These are phyloP conservation scores for Solanum verrucosum DNA, from an alignment of 257 asterid genomes.

Conservation along the genomic window DNA sequence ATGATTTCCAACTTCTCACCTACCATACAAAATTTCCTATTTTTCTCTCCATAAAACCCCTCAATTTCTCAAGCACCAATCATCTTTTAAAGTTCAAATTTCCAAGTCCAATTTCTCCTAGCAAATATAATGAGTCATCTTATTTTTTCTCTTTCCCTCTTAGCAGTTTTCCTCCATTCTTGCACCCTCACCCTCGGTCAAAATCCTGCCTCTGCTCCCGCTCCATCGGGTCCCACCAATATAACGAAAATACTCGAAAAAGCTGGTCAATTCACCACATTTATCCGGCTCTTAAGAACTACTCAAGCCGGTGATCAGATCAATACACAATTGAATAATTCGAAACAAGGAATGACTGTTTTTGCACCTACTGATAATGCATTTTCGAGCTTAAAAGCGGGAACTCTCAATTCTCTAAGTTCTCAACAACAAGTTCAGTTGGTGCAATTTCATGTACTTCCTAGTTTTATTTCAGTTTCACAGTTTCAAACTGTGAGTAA, in stretches of 20 bases:
- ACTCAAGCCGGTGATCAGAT: slow-evolving; percentile 70
- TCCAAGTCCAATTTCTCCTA: not conserved
- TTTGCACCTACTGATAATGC: slow-evolving; percentile 81
- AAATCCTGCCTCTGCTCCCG: slow-evolving; percentile 39
- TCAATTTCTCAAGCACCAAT: not conserved
- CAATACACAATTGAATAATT: slow-evolving; percentile 71
- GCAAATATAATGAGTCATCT: slow-evolving; percentile 21
- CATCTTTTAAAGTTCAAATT: not conserved
- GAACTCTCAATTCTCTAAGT: slow-evolving; percentile 59
- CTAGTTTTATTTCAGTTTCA: slow-evolving; percentile 40
- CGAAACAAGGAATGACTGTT: slow-evolving; percentile 64
- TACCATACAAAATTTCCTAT: not conserved
- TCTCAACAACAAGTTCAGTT: slow-evolving; percentile 65
- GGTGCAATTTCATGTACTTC: slow-evolving; percentile 62
- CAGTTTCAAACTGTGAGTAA: slow-evolving; percentile 86
- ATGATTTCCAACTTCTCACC: slow-evolving; percentile 32
- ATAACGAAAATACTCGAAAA: slow-evolving; percentile 73
- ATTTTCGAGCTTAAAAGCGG: slow-evolving; percentile 49
- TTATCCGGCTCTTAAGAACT: slow-evolving; percentile 46
- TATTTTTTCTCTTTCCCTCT: slow-evolving; percentile 1
- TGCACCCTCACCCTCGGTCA: slow-evolving; percentile 40
- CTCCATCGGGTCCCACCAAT: slow-evolving; percentile 75
- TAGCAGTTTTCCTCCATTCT: slow-evolving; percentile 20
- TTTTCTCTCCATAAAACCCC: slow-evolving; percentile 35
- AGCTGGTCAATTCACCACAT: slow-evolving; percentile 76